Base-by-base conservation (phyloP, 495 filamentous ascomycete genomes). In the Daldinia decipiens region DNA sequence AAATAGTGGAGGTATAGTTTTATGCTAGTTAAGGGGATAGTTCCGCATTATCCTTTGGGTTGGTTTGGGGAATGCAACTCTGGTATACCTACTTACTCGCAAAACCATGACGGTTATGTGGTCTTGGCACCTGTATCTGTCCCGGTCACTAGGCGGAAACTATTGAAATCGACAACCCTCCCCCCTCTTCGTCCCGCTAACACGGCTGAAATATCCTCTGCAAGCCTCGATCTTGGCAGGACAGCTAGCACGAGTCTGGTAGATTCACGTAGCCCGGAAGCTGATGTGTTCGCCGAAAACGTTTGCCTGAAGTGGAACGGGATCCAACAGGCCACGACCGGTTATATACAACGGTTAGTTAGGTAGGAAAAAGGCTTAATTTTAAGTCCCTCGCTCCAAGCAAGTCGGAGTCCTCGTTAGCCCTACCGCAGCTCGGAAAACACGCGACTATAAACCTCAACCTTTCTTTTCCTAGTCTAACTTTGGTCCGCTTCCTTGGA, bases 191-290 rank as follows among this genome's bases (percentile, higher is more conserved):
- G 59, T 62, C 52, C 51, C 62, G 17, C 47, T n/a, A 51, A 29
- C 13, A 50, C 26, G 59, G 55, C 59, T 67, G 59, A 60, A 68
- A 51, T 38, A 26, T 47, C 34, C 24, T 50, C 57, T 45, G 40
- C 32, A 66, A 65, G 62, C 45, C 52, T 62, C 52, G 34, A 67
- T 67, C 63, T 72, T 72, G 69, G 69, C 63, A 64, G 21, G n/a
- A 45, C 47, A 45, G 8, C 59, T 59, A 59, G 53, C 11, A 34
- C 34, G n/a, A 65, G 36, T 52, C 24, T 38, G 5, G 54, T 50
- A 34, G 12, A 29, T 47, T 21, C 54, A 9, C 7, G 40, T 17
- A 36, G 12, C 34, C 34, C 34, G 34, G 34, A 13, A 36, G 59
- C 54, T 26, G 47, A 57, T 55, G 9, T 34, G 17, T 57, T 59